Conservation (phyloP, 1,139 yeast species). For the Hemisphaericaspora subhashii region DNA sequence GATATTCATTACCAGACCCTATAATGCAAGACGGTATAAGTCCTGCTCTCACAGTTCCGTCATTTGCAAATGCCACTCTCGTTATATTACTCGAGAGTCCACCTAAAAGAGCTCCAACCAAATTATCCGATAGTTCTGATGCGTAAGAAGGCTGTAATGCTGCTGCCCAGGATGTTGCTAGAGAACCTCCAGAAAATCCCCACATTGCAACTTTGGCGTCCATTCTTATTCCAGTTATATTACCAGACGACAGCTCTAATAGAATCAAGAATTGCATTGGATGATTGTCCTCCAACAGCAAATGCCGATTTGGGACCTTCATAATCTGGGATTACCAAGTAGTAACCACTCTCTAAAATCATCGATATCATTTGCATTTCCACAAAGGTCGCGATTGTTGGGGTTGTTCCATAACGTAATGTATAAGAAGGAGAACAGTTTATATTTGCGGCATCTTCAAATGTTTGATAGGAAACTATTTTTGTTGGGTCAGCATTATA, state of each 20-base stretch:
- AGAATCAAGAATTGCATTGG: constrained; percentile 24
- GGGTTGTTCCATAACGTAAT: constrained; percentile 14
- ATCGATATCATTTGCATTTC: constrained; percentile 22
- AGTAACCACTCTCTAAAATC: constrained; percentile 27
- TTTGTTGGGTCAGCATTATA: constrained; percentile 23
- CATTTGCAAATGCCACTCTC: constrained; percentile 25
- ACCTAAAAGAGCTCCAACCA: constrained; percentile 35
- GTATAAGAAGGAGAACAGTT: constrained; percentile 19
- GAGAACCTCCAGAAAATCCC: constrained; percentile 34
- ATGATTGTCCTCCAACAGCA: constrained; percentile 25
- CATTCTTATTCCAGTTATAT: constrained; percentile 20
- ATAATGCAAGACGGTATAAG: constrained; percentile 25
- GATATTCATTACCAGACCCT: constrained; percentile 30
- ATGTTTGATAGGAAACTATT: constrained; percentile 21
- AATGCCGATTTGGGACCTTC: constrained; percentile 23
- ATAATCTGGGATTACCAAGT: constrained; percentile 27
- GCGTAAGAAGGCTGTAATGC: constrained; percentile 34
- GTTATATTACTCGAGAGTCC: constrained; percentile 30
- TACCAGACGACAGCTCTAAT: constrained; percentile 21
- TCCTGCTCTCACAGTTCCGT: constrained; percentile 28
- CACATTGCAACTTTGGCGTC: constrained; percentile 23
- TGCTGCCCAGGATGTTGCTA: constrained; percentile 32
- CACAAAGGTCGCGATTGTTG: constrained; percentile 15
- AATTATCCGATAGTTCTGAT: constrained; percentile 25
- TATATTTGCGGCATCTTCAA: constrained; percentile 15